phyloP scores from a whole-genome alignment of 345 rosid species.

The Arabidopsis suecica region DNA sequence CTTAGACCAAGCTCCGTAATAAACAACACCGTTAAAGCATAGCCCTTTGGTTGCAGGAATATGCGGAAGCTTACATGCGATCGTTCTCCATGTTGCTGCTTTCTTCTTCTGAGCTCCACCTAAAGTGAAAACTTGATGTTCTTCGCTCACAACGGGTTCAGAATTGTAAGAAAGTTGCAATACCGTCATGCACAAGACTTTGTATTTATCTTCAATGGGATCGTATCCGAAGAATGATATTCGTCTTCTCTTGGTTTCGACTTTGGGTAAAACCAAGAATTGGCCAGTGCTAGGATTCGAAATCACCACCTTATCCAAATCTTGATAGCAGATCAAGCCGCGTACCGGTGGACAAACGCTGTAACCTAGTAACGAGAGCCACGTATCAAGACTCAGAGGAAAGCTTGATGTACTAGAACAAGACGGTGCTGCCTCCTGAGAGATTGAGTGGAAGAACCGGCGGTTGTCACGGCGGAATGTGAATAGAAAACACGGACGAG shows the following conservation, averaged over 20 bases:
- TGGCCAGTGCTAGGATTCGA: background rate
- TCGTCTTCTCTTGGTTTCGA: background rate
- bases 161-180: background rate
- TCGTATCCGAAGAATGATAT: constrained; percentile 12
- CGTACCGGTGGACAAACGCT: background rate
- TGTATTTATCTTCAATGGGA: background rate
- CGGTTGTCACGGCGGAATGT: background rate
- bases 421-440: background rate
- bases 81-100: background rate
- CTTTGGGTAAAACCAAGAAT: background rate
- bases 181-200: background rate
- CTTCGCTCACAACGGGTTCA: background rate
- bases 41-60: background rate
- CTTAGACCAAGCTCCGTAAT: constrained; percentile 13
- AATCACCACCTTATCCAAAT: background rate
- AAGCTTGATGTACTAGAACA: background rate
- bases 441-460: background rate
- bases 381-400: background rate
- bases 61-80: background rate
- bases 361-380: background rate
- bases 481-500: background rate
- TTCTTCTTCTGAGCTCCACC: background rate
- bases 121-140: background rate
- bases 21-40: background rate
- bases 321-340: background rate